These are phyloP conservation scores for Biscogniauxia sp. DNA, from an alignment of 2,329 filamentous ascomycete species.

Conservation along the genomic window DNA sequence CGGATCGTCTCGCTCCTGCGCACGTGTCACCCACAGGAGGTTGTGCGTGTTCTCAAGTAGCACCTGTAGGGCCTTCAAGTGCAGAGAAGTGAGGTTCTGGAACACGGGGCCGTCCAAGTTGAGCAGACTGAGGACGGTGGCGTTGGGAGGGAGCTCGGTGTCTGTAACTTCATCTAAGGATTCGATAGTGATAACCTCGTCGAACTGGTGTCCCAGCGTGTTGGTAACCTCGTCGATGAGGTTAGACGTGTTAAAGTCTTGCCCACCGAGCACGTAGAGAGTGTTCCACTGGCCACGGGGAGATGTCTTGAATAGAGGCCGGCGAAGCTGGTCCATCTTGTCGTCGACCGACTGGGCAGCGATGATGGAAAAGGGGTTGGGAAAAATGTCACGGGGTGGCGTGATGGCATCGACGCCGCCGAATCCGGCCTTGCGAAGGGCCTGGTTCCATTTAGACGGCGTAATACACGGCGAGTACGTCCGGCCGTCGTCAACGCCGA, in stretches of 20 bases:
- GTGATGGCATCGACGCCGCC: slow-evolving; percentile 9
- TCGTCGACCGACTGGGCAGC: slow-evolving; percentile 33
- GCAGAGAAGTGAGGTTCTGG: slow-evolving; percentile 12
- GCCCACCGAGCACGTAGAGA: slow-evolving; percentile 9
- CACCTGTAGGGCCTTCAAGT: slow-evolving; percentile 5
- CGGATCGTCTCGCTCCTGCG: slow-evolving; percentile 3
- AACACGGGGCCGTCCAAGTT: slow-evolving; percentile 30
- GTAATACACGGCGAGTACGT: slow-evolving; percentile 15
- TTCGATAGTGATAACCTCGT: background rate
- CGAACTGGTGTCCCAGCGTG: background rate
- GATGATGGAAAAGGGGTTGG: slow-evolving; percentile 20
- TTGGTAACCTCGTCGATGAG: background rate
- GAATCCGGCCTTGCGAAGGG: slow-evolving; percentile 17
- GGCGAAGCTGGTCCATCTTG: slow-evolving; percentile 4
- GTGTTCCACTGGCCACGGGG: background rate
- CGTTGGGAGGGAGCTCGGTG: background rate
- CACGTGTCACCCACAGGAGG: slow-evolving; percentile 8
- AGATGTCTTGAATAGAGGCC: background rate
- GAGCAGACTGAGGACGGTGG: slow-evolving; percentile 19
- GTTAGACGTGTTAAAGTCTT: background rate
- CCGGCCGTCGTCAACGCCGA: slow-evolving; percentile 28
- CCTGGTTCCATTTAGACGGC: slow-evolving; percentile 22
- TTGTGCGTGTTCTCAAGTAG: background rate
- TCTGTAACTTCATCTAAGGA: too few species aligned
- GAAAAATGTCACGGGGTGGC: background rate